phyloP scores from a whole-genome alignment of 1,139 yeast genomes.

The Kodamaea fungicola region DNA sequence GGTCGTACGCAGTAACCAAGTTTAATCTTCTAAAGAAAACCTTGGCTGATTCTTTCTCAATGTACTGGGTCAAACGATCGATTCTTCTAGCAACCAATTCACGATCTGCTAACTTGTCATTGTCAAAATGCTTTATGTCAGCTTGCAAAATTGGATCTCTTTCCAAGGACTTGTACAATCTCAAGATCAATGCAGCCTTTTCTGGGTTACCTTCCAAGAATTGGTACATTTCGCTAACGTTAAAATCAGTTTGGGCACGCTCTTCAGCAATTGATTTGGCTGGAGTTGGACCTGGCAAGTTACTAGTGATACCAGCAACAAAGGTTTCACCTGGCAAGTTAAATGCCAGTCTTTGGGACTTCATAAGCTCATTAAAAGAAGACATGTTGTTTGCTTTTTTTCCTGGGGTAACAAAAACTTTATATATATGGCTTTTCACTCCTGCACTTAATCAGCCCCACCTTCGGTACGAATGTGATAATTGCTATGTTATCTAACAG shows the following conservation, averaged over 20 bases:
- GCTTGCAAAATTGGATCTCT: slow-evolving; percentile 53
- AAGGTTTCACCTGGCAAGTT: slow-evolving; percentile 1
- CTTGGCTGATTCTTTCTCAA: slow-evolving; percentile 44
- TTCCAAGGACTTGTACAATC: slow-evolving; percentile 45
- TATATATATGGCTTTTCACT: neutral
- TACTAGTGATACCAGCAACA: slow-evolving; percentile 5
- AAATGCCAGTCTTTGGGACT: slow-evolving; percentile 6
- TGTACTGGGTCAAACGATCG: slow-evolving; percentile 37
- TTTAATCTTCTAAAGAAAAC: slow-evolving; percentile 35
- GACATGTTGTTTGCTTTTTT: slow-evolving; percentile 3
- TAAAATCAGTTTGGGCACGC: slow-evolving; percentile 44
- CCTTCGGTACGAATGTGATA: neutral
- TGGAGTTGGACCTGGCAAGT: slow-evolving; percentile 17
- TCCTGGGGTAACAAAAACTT: slow-evolving; percentile 1
- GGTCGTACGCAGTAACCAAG: slow-evolving; percentile 56
- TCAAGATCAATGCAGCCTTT: slow-evolving; percentile 42
- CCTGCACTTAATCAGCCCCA: neutral
- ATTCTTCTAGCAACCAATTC: slow-evolving; percentile 48
- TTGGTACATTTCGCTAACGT: slow-evolving; percentile 29
- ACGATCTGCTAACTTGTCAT: slow-evolving; percentile 47
- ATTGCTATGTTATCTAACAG: neutral
- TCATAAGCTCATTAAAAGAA: slow-evolving; percentile 1
- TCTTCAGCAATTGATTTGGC: slow-evolving; percentile 39
- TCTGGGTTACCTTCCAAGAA: slow-evolving; percentile 55
- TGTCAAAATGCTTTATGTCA: slow-evolving; percentile 50